Evolutionary conservation across 495 filamentous ascomycete genomes (phyloP), one percentile per base, ranked within the genome.

Genomic region (Penicillium angulare): DNA sequence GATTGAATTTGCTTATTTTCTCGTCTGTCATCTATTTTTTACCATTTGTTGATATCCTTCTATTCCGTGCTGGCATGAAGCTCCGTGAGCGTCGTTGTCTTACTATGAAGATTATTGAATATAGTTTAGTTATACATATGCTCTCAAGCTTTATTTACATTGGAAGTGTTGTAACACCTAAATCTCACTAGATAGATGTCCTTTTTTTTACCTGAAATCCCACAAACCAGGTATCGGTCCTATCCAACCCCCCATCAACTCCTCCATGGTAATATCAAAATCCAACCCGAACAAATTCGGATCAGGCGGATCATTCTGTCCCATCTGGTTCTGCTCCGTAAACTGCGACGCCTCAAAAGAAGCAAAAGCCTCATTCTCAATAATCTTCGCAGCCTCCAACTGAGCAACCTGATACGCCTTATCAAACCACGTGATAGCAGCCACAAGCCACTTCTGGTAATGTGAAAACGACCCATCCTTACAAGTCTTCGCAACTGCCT

Each of bases 191-290:
- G n/a, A n/a, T n/a, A n/a, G n/a, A n/a, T 22, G 27, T 13, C 22
- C 17, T 21, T 23, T 20, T 12, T 16, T 1, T 31, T 12, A 31
- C 21, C 26, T 22, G 13, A 26, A 7, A 27, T 43, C 17, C 12
- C n/a, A 41, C 23, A 31, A n/a, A 26, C 3, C 22, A 7, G 45
- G 38, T 23, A 45, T 42, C n/a, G 53, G 53, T 17, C 42, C 53
- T 22, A 50, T 33, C 47, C 47, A 47, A 15, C 16, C 44, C 48
- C 34, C 40, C 53, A 55, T 50, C 46, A 55, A 46, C 47, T 55
- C 53, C 42, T 55, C 53, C 47, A 55, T 47, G 3, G 47, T 50
- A 23, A 55, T 21, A 32, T 55, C 53, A 50, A 55, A 47, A 46
- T 50, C 47, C 26, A 50, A 9, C 41, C 53, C 49, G 35, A 48